Base-by-base conservation (phyloP, 148 eudicot genomes). In the Fagopyrum homotropicum region DNA sequence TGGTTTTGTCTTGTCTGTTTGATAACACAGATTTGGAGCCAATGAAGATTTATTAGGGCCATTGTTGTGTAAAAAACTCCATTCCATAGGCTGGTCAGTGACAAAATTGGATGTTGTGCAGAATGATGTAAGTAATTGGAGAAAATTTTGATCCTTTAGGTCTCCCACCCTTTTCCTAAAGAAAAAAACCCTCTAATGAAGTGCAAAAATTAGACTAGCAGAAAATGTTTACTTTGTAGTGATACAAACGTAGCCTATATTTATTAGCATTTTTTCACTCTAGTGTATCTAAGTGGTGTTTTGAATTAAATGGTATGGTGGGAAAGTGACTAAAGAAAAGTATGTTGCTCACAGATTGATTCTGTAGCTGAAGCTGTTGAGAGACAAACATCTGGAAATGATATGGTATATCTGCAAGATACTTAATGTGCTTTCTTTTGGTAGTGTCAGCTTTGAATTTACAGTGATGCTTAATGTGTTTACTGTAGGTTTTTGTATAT, bases 301-400 rank as follows among this genome's bases (percentile, higher is more conserved):
- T 49, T 9, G 11, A 8, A 8, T 8, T 9, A 49, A 12, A 7
- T 49, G 52, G 52, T 49, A 49, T 9, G 14, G 52, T 9, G 52
- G 40, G 40, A 35, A 1, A 35, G 40, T 1, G 40, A 35, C 40
- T 35, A 11, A 72, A 6, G 46, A 17, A 45, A 22, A 72, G 17
- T 1, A 57, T 57, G 4, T 19, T 57, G 30, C 64, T 57, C 83
- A 79, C 96, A 94, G 98, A 77, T 94, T 79, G 97, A 94, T 86
- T 85, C 88, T 75, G 93, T 91, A n/a, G 96, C 98, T 73, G 98
- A 91, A 78, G 91, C 78, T 81, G 96, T 94, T 77, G 97, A 89
- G 80, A 83, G 81, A 64, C 84, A 72, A 70, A 94, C 86, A 80
- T 83, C 92, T 55, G 79, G 71, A 44, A 90, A 86, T 85, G 98